Conservation (phyloP, 768 basidiomycete genomes). For the Hortiboletus flavorubellus region DNA sequence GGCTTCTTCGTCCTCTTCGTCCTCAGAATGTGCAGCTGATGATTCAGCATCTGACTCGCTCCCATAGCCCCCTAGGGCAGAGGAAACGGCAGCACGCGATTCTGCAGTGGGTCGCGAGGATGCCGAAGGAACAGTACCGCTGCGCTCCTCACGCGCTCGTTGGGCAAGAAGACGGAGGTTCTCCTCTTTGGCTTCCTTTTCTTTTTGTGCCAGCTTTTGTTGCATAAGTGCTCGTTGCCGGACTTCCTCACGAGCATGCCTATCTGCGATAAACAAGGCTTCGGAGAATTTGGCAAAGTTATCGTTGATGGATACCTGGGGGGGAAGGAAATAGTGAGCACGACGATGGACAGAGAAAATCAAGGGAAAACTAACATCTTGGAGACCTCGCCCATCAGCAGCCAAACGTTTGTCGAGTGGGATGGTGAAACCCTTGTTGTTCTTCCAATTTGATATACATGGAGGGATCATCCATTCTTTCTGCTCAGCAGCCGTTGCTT, state of each 20-base stretch:
- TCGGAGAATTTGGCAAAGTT: slow-evolving; percentile 99
- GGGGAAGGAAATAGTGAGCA: not conserved
- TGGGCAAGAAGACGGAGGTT: slow-evolving; percentile 91
- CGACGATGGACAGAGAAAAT: not conserved
- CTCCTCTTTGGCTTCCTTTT: slow-evolving; percentile 94
- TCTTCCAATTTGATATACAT: slow-evolving; percentile 99
- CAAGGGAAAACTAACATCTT: slow-evolving; percentile 67
- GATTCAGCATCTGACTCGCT: slow-evolving; percentile 62
- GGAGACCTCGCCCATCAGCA: slow-evolving; percentile 96
- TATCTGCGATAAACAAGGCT: slow-evolving; percentile 90
- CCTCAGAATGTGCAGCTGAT: slow-evolving; percentile 49
- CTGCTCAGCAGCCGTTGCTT: slow-evolving; percentile 95
- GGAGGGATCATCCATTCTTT: slow-evolving; percentile 99
- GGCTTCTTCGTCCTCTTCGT: slow-evolving; percentile 76
- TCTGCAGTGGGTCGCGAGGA: slow-evolving; percentile 64
- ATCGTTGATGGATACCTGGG: slow-evolving; percentile 95
- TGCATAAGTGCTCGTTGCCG: slow-evolving; percentile 96
- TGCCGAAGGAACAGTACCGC: slow-evolving; percentile 60
- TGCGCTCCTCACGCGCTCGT: slow-evolving; percentile 91
- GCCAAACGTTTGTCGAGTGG: slow-evolving; percentile 97
- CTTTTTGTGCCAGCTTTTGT: slow-evolving; percentile 97
- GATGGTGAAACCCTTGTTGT: slow-evolving; percentile 99
- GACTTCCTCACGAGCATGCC: slow-evolving; percentile 97
- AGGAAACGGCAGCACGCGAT: slow-evolving; percentile 67
- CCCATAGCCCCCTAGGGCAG: slow-evolving; percentile 81